Evolutionary conservation across 257 asterid genomes (phyloP).

Genomic region (Nicotiana paniculata): DNA sequence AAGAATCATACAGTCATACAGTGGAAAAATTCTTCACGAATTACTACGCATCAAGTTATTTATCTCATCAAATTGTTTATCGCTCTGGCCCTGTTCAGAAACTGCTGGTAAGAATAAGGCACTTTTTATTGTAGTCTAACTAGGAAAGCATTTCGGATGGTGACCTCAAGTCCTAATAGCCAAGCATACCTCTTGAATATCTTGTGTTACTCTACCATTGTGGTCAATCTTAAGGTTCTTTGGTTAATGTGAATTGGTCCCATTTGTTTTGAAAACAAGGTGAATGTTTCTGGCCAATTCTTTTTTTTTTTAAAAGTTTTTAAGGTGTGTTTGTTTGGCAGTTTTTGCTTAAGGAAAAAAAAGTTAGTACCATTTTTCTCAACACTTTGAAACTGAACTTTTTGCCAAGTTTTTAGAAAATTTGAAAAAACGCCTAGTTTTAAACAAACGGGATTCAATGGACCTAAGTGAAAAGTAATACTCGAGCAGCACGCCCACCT

Average conservation of each 20-base stretch:
- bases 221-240: background rate
- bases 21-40: constrained; percentile 27
- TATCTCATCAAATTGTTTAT: constrained; percentile 34
- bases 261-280: no score
- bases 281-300: no score
- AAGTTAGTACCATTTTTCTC: no score
- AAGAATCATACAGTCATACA: constrained; percentile 14
- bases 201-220: background rate
- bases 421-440: no score
- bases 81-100: constrained; percentile 19
- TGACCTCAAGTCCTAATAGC: background rate
- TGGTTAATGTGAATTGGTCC: background rate
- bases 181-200: background rate
- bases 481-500: background rate
- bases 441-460: background rate
- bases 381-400: no score
- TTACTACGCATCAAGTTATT: constrained; percentile 30
- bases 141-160: background rate
- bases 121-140: background rate
- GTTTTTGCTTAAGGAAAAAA: no score
- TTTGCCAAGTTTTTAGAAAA: no score
- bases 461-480: background rate
- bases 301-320: no score
- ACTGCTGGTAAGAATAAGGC: constrained; percentile 26
- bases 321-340: no score